Evolutionary conservation across 83 land plant species (phyloP), one percentile per base, ranked within the genome.

Genomic region (Picea abies): DNA sequence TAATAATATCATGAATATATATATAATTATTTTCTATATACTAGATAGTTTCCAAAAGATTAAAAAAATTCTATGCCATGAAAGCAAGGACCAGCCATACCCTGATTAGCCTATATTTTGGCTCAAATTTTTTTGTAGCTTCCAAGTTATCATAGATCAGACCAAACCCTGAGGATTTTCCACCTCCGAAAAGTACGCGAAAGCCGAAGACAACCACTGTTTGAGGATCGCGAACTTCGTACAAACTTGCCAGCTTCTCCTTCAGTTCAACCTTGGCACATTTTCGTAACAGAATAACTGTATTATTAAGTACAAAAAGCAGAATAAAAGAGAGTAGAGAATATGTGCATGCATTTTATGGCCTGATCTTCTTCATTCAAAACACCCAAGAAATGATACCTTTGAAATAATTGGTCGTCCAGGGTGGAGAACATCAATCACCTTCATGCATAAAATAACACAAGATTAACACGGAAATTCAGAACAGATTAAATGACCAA

Each of bases 21-120:
- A 35, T 35, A 35, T 35, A 35, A 1, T 1, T 35, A 35, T 35
- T 35, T 35, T 35, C 35, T 35, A 35, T 35, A 35, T 35, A 35
- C 2, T 35, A 35, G 3, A 35, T 0, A 1, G 1, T 1, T 35
- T 35, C 35, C 35, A 2, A 35, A 2, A 32, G 2, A 62, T 47
- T 32, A 32, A 14, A 77, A 11, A 77, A 15, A 60, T 12, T 22
- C 3, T 12, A 9, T 17, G 3, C 4, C 0, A 77, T 25, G 26
- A 69, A 80, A 86, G 2, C 12, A 25, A 71, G 2, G 0, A 60
- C 65, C 2, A 17, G 19, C 20, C 90, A 62, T 90, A 91, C 93
- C 92, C 92, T 86, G 78, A 92, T 85, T 14, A 92, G 88, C 69
- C 94, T 84, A 76, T 92, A 90, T 85, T 92, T 92, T 15, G 94